Conservation (phyloP, 306 rosid species). For the Quercus variabilis region DNA sequence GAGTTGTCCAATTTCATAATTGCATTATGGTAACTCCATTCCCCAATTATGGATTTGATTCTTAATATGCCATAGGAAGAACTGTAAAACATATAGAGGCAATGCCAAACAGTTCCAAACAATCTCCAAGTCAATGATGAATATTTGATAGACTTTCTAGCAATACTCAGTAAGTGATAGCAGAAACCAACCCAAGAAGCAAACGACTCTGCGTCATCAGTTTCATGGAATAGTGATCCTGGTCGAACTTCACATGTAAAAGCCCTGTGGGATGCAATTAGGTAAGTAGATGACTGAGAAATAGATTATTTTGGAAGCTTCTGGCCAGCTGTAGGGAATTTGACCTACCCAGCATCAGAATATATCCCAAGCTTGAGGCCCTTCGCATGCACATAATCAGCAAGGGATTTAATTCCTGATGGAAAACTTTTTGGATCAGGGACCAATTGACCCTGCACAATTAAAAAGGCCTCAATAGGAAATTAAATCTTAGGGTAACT, state of each 20-base stretch:
- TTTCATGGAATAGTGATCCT: slow-evolving; percentile 83
- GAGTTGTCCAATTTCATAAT: background rate
- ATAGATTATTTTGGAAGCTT: slow-evolving; percentile 14
- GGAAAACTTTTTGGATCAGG: slow-evolving; percentile 74
- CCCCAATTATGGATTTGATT: background rate
- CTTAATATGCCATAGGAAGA: background rate
- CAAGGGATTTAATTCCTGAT: slow-evolving; percentile 86
- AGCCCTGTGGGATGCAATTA: slow-evolving; percentile 41
- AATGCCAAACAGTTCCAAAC: background rate
- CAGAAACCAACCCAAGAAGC: slow-evolving; percentile 87
- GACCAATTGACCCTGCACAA: slow-evolving; percentile 66
- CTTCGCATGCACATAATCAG: slow-evolving; percentile 79
- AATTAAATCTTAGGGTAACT: slow-evolving; percentile 6
- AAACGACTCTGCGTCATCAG: slow-evolving; percentile 69
- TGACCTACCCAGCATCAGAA: slow-evolving; percentile 94
- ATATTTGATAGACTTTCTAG: slow-evolving; percentile 4
- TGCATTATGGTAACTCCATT: background rate
- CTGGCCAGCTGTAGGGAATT: slow-evolving; percentile 16
- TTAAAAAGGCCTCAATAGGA: slow-evolving; percentile 29
- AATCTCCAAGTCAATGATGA: slow-evolving; percentile 5
- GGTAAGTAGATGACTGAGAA: slow-evolving; percentile 19
- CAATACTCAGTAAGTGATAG: slow-evolving; percentile 12
- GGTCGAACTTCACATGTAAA: slow-evolving; percentile 97
- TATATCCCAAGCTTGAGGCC: slow-evolving; percentile 95
- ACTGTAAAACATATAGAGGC: background rate